phyloP scores from a whole-genome alignment of 78 protist genomes.

The Trichosphaerium sp. region DNA sequence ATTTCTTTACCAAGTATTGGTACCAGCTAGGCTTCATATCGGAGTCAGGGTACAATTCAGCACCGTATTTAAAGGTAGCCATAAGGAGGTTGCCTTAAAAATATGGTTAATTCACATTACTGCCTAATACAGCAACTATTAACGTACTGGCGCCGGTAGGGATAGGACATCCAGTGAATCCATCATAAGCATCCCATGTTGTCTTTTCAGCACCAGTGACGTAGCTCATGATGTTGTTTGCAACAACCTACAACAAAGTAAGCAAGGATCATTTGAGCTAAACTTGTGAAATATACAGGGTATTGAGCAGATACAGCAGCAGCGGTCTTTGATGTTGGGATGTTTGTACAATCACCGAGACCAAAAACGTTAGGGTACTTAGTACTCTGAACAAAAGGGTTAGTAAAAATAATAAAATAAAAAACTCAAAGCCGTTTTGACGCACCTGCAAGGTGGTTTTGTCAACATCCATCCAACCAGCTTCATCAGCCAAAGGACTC shows the following conservation, averaged over 20 bases:
- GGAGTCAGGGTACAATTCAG: conserved; percentile 27
- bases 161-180: conserved; percentile 64
- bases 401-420: too few relatives aligned
- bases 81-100: background rate
- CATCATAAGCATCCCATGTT: conserved; percentile 36
- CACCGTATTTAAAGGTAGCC: conserved; percentile 43
- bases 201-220: too few relatives aligned
- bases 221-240: too few relatives aligned
- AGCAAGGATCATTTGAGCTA: conserved; percentile 1
- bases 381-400: too few relatives aligned
- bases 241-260: too few relatives aligned
- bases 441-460: conserved; percentile 58
- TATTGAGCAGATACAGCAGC: conserved; percentile 59
- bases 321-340: conserved; percentile 64
- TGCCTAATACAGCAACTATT: background rate
- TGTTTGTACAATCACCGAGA: conserved; percentile 44
- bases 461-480: conserved; percentile 48
- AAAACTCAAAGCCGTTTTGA: too few relatives aligned
- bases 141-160: conserved; percentile 6
- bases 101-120: background rate
- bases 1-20: conserved; percentile 30
- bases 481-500: conserved; percentile 38
- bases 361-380: conserved; percentile 44
- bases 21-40: conserved; percentile 11
- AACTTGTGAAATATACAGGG: conserved; percentile 41